Conservation (phyloP, 305 asterid species). For the Solanum aculeatissimum region DNA sequence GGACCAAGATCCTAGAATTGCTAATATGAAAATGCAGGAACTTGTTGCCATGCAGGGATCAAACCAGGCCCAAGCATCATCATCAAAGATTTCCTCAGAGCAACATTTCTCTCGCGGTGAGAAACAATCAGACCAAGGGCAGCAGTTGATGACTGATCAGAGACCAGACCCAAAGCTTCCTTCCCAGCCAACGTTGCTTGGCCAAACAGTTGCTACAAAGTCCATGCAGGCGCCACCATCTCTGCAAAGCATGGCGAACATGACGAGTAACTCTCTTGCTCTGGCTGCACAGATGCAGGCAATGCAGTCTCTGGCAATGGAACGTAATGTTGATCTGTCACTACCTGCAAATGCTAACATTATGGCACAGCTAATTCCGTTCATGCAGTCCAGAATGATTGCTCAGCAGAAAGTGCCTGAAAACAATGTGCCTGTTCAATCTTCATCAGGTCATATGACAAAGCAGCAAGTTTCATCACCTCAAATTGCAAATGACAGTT, state of each 20-base stretch:
- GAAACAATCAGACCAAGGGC: slow-evolving; percentile 48
- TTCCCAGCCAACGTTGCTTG: slow-evolving; percentile 35
- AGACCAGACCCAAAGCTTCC: slow-evolving; percentile 45
- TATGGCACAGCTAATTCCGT: slow-evolving; percentile 67
- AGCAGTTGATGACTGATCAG: slow-evolving; percentile 39
- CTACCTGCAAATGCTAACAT: slow-evolving; percentile 78
- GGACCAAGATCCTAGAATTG: slow-evolving; percentile 65
- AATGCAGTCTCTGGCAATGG: slow-evolving; percentile 83
- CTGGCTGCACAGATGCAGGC: slow-evolving; percentile 96
- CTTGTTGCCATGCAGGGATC: slow-evolving; percentile 46
- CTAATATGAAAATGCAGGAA: slow-evolving; percentile 69
- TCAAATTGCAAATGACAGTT: slow-evolving; percentile 58
- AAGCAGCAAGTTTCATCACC: slow-evolving; percentile 67
- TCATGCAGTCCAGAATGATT: slow-evolving; percentile 78
- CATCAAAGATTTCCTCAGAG: slow-evolving; percentile 63
- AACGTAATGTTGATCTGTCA: slow-evolving; percentile 85
- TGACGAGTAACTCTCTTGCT: slow-evolving; percentile 47
- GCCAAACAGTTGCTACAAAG: slow-evolving; percentile 47
- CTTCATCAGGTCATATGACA: slow-evolving; percentile 32
- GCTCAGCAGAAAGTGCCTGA: slow-evolving; percentile 75
- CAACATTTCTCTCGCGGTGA: slow-evolving; percentile 37
- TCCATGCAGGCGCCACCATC: slow-evolving; percentile 47
- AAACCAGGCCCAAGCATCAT: slow-evolving; percentile 55
- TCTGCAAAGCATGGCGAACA: slow-evolving; percentile 55
- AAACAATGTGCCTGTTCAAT: slow-evolving; percentile 35